Percentiles rank a stretch among this genome's conserved stretches.
These are phyloP conservation scores for Candida dubliniensis DNA, from an alignment of 1,139 yeast genomes.

Conservation along the genomic window DNA sequence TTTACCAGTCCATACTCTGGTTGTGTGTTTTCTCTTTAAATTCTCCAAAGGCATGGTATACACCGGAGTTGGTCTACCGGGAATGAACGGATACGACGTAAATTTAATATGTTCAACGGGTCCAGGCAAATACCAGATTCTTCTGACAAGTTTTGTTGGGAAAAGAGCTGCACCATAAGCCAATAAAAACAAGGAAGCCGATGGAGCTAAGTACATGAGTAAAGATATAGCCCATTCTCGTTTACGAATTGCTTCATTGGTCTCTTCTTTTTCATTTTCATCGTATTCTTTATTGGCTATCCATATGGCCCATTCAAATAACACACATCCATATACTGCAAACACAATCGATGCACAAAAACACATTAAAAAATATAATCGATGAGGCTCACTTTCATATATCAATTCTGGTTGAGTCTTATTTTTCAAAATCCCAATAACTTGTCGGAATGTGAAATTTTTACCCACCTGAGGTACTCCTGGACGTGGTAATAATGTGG, in stretches of 20 bases:
- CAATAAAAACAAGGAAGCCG: constrained; percentile 37
- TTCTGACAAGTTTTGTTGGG: constrained; percentile 70
- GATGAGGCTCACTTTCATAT: constrained; percentile 83
- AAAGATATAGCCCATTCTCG: constrained; percentile 40
- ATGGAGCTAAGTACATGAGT: constrained; percentile 33
- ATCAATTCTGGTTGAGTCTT: constrained; percentile 69
- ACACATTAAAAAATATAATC: constrained; percentile 69
- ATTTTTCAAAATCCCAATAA: constrained; percentile 57
- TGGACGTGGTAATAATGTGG: constrained; percentile 70
- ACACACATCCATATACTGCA: constrained; percentile 64
- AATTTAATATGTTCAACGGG: constrained; percentile 57
- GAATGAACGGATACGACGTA: constrained; percentile 73
- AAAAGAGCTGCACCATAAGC: constrained; percentile 48
- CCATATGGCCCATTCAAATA: constrained; percentile 57
- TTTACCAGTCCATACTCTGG: constrained; percentile 79
- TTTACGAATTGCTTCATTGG: constrained; percentile 32
- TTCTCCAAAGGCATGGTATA: constrained; percentile 62
- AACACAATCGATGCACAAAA: constrained; percentile 69
- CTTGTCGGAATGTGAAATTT: constrained; percentile 57
- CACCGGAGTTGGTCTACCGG: constrained; percentile 77
- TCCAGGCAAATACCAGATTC: constrained; percentile 75
- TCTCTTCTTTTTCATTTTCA: constrained; percentile 52
- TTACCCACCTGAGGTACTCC: constrained; percentile 72
- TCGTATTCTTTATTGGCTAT: constrained; percentile 58
- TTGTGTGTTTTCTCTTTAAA: constrained; percentile 56